These are phyloP conservation scores for Ceratocystis eucalypticola DNA, from an alignment of 2,329 filamentous ascomycete genomes.

Conservation along the genomic window DNA sequence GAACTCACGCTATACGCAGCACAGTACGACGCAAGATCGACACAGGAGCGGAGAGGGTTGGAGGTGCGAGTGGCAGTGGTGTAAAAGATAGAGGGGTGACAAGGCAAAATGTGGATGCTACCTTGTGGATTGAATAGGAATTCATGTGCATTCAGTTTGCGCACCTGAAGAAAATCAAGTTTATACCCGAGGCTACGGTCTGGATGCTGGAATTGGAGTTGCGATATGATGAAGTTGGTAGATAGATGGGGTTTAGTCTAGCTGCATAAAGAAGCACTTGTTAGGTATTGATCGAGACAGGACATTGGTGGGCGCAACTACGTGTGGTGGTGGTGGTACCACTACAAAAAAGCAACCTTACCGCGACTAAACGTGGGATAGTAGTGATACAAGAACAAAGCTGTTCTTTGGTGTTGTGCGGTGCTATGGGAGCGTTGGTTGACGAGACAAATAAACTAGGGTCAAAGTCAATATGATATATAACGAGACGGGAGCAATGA, in stretches of 20 bases:
- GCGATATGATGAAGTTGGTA: background rate
- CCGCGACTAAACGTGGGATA: background rate
- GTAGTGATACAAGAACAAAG: background rate
- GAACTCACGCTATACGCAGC: background rate
- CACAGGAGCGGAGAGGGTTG: background rate
- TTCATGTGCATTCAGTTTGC: slow-evolving; percentile 2
- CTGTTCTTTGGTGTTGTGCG: background rate
- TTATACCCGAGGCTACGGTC: background rate
- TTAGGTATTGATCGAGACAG: background rate
- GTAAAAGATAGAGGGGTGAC: background rate
- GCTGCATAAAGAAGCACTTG: background rate
- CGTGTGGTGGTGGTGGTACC: background rate
- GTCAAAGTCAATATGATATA: background rate
- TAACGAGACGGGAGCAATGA: background rate
- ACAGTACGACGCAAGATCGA: background rate
- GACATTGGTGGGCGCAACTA: background rate
- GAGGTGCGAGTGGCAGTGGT: background rate
- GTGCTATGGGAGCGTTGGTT: background rate
- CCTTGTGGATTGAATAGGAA: background rate
- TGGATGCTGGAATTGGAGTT: background rate
- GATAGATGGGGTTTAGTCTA: background rate
- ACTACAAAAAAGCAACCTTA: background rate
- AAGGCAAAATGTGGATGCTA: slow-evolving; percentile 4
- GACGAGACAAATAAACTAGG: background rate
- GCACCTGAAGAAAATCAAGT: background rate